Evolutionary conservation across 2,329 filamentous ascomycete species (phyloP), one percentile per base, ranked within the genome.

Genomic region (Xylariaceae sp.): DNA sequence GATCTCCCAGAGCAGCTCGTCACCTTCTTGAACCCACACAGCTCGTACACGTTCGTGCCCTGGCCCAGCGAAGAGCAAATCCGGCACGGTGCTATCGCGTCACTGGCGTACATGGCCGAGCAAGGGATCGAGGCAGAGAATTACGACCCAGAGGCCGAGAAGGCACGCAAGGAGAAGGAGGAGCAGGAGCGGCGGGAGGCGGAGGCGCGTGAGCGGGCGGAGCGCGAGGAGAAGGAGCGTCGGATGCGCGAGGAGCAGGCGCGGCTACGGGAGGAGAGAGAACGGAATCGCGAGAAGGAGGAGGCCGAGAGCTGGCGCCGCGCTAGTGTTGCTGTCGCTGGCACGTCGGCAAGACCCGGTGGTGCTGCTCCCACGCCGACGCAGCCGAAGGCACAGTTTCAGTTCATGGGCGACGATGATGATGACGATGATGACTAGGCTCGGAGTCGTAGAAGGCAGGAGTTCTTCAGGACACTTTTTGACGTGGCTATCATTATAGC

Each of bases 1-100:
- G 75, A 71, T 3, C 76, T 85, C 1, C 82, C 82, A 0, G 75
- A 78, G 37, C 73, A 76, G 55, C 74, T 82, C 60, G 75, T 73
- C 55, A 75, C 76, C 56, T 79, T 78, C 64, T 71, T 84, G 51
- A 85, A 88, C 67, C 82, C 84, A 0, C 73, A 80, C 15, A 79
- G 79, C 7, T 79, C 81, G 8, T 77, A 81, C 44, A 69, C 77
- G n/a, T 95, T 92, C 75, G 80, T 85, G 51, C 90, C 90, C 0
- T 95, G 90, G 90, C 90, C 90, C 0, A 78, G 78, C 34, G 85
- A 90, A 63, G 83, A 87, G 37, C 82, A 85, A 60, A 89, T 94
- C 63, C 82, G 84, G 37, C 76, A 77, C 13, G 89, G 90, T 41
- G 85, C 86, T 1, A 77, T 95, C 48, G 87, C 85, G 0, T 77